A percentile compares a stretch with the other conserved stretches of the same genome.
Evolutionary conservation across 257 asterid genomes (phyloP).

Genomic region (Plantago ovata): DNA sequence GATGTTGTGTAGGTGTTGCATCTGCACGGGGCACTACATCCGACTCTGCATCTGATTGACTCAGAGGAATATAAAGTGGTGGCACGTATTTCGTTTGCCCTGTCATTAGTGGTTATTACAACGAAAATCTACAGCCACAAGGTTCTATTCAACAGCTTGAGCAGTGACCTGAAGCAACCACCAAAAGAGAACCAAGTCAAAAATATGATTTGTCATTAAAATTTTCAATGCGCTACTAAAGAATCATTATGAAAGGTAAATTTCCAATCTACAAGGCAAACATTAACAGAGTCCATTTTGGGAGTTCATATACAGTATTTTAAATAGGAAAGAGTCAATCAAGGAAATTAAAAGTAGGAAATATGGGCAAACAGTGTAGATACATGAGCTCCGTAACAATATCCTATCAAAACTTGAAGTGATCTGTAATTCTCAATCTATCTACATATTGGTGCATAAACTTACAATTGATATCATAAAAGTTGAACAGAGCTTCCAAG

Average conservation of each 20-base stretch:
- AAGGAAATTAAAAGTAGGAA: too few relatives aligned
- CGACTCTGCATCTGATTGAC: conserved; percentile 52
- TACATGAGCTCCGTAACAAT: too few relatives aligned
- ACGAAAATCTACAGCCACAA: conserved; percentile 17
- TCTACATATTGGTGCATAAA: neutral
- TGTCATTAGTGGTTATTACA: conserved; percentile 35
- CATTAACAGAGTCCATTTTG: neutral
- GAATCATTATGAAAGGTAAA: neutral
- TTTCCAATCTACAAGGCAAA: too few relatives aligned
- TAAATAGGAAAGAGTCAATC: too few relatives aligned
- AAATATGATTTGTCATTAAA: neutral
- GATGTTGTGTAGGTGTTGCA: conserved; percentile 29
- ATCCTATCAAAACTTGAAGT: too few relatives aligned
- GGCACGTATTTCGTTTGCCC: conserved; percentile 55
- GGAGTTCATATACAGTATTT: too few relatives aligned
- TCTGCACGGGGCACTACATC: conserved; percentile 33
- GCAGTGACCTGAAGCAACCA: conserved; percentile 34
- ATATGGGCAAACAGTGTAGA: too few relatives aligned
- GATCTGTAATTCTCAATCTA: too few relatives aligned
- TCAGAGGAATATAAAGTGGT: conserved; percentile 75
- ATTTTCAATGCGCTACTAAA: neutral
- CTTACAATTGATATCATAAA: neutral
- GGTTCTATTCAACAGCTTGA: conserved; percentile 14
- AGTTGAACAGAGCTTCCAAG: neutral
- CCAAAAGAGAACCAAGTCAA: conserved; percentile 20